Evolutionary conservation across 345 rosid species (phyloP), one percentile per base, ranked within the genome.

Genomic region (Citropsis articulata): DNA sequence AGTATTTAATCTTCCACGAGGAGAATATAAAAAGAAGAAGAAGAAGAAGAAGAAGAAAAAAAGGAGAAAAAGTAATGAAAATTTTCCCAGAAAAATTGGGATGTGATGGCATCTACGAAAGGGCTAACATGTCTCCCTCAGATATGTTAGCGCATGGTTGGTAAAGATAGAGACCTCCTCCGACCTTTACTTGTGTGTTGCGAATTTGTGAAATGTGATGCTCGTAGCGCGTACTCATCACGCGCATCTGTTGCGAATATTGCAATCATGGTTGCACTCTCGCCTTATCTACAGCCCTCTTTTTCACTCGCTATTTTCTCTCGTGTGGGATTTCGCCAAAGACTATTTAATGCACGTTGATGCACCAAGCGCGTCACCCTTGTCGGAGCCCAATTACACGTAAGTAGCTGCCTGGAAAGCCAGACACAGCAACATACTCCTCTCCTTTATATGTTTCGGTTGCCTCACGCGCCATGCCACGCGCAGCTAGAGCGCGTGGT

Each of bases 321-420:
- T 1, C 12, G 0, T 35, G 0, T 1, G 45, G 69, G 21, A 7
- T 2, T 16, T 16, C 3, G 40, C 40, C 35, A 0, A 35, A 2
- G 4, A 60, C 35, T 24, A 72, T 72, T 77, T 22, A 76, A 30
- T 73, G 72, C 83, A 33, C 16, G 78, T 81, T 87, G 86, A 83
- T 86, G 84, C 78, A 53, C 61, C 78, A 10, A 48, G 83, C 86
- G 83, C 85, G 86, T 83, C 90, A 83, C 80, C 53, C 36, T n/a
- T 78, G 84, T 83, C 81, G 83, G 84, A 75, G 53, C n/a, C 50
- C 16, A 9, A 78, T 53, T 83, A 61, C 82, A 81, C 83, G 83
- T 82, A 78, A 78, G 55, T 59, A 80, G 79, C 77, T 77, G 83
- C 83, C 72, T 75, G 79, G 66, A 81, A 81, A 81, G 85, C 85